Evolutionary conservation across 495 filamentous ascomycete genomes (phyloP).

Genomic region (Daldinia concentrica): DNA sequence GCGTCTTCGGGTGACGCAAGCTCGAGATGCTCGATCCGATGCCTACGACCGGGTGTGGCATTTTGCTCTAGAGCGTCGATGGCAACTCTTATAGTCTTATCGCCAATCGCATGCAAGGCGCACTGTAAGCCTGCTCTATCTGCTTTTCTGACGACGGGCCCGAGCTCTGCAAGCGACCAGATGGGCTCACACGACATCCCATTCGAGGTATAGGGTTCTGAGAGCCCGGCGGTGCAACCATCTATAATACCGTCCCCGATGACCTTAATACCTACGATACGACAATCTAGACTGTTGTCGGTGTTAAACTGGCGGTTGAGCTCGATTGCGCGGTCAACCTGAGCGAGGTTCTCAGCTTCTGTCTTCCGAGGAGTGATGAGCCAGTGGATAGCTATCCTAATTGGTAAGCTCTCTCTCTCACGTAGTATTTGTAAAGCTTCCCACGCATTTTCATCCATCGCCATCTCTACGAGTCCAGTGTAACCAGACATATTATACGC

Average conservation of each 20-base stretch:
- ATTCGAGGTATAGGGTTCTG: slow-evolving; percentile 67
- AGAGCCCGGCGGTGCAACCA: slow-evolving; percentile 70
- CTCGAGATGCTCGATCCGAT: slow-evolving; percentile 71
- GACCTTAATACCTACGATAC: slow-evolving; percentile 72
- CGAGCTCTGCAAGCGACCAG: slow-evolving; percentile 63
- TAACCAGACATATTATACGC: slow-evolving; percentile 66
- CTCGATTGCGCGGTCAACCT: slow-evolving; percentile 69
- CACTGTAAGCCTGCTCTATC: slow-evolving; percentile 65
- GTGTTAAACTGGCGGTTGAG: slow-evolving; percentile 59
- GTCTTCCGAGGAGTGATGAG: slow-evolving; percentile 60
- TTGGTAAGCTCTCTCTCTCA: slow-evolving; percentile 51
- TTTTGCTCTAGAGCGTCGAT: slow-evolving; percentile 63
- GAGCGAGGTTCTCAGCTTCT: slow-evolving; percentile 54
- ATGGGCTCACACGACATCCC: slow-evolving; percentile 59
- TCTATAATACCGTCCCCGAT: slow-evolving; percentile 76
- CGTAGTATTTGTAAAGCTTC: slow-evolving; percentile 62
- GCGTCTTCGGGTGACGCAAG: slow-evolving; percentile 63
- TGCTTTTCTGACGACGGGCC: slow-evolving; percentile 64
- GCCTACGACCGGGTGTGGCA: slow-evolving; percentile 57
- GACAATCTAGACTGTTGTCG: slow-evolving; percentile 60
- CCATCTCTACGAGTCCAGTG: slow-evolving; percentile 74
- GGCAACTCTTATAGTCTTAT: slow-evolving; percentile 63
- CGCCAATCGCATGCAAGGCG: slow-evolving; percentile 73
- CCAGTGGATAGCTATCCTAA: slow-evolving; percentile 72
- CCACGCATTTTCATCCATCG: slow-evolving; percentile 72